phyloP scores from a whole-genome alignment of 257 asterid species.

The Rauvolfia tetraphylla region DNA sequence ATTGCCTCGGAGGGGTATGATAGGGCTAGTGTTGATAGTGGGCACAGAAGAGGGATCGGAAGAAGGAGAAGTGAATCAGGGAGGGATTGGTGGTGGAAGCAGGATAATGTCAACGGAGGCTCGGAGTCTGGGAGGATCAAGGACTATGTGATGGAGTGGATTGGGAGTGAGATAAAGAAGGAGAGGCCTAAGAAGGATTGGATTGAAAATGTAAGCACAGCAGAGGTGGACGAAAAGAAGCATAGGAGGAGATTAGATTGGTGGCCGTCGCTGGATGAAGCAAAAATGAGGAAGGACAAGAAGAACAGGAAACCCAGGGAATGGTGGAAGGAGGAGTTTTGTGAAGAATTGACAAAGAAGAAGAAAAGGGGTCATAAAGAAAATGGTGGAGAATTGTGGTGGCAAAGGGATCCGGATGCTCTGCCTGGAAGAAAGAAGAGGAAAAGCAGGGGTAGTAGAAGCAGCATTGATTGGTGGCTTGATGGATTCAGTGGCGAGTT shows the following conservation, averaged over 20 bases:
- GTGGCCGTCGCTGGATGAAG: slow-evolving; percentile 68
- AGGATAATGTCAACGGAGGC: slow-evolving; percentile 55
- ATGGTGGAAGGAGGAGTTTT: slow-evolving; percentile 98
- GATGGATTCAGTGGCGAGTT: slow-evolving; percentile 88
- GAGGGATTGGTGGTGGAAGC: slow-evolving; percentile 97
- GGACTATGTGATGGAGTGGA: slow-evolving; percentile 96
- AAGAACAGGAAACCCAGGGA: slow-evolving; percentile 65
- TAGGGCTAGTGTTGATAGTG: slow-evolving; percentile 66
- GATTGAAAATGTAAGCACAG: slow-evolving; percentile 44
- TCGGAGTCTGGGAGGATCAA: slow-evolving; percentile 78
- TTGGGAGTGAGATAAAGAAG: slow-evolving; percentile 79
- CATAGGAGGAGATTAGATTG: slow-evolving; percentile 67
- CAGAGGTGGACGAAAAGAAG: slow-evolving; percentile 44
- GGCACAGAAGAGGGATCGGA: slow-evolving; percentile 38
- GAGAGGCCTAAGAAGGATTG: slow-evolving; percentile 81
- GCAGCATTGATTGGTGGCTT: slow-evolving; percentile 78
- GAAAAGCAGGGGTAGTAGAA: slow-evolving; percentile 48
- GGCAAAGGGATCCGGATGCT: slow-evolving; percentile 70
- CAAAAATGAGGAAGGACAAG: slow-evolving; percentile 42
- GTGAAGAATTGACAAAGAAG: slow-evolving; percentile 77
- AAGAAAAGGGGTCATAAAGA: slow-evolving; percentile 44
- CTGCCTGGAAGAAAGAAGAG: slow-evolving; percentile 52
- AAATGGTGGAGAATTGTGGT: slow-evolving; percentile 58
- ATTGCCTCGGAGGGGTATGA: slow-evolving; percentile 60
- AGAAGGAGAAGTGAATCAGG: slow-evolving; percentile 55